These are phyloP conservation scores for Sporisorium reilianum DNA, from an alignment of 1,284 basidiomycete species.

Conservation along the genomic window DNA sequence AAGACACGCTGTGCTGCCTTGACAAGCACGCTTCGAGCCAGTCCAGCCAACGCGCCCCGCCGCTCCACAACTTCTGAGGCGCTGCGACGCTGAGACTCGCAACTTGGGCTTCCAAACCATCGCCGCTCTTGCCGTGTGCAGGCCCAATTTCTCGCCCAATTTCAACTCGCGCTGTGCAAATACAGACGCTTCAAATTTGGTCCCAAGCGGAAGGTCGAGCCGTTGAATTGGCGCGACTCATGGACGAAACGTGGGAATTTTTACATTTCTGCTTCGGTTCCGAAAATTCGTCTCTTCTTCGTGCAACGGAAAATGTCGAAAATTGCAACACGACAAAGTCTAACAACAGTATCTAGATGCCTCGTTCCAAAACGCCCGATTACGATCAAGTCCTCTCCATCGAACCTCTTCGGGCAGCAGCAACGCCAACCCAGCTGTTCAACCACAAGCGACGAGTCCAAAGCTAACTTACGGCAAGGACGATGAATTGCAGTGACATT, in stretches of 20 bases:
- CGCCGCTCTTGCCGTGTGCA: constrained; percentile 4
- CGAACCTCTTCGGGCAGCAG: neutral
- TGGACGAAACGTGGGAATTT: constrained; percentile 21
- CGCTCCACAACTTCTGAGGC: constrained; percentile 1
- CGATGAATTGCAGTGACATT: no score
- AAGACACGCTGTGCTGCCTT: no score
- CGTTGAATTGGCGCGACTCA: neutral
- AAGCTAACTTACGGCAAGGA: no score
- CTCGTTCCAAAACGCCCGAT: neutral
- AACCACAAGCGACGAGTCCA: neutral
- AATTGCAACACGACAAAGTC: neutral
- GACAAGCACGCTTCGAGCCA: no score
- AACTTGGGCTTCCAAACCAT: neutral
- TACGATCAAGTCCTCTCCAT: neutral
- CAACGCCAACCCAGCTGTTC: neutral
- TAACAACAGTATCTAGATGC: neutral
- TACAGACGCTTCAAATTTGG: neutral
- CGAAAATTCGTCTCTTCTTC: neutral
- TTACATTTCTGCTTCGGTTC: constrained; percentile 3
- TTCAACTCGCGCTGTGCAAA: neutral
- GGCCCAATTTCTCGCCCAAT: neutral
- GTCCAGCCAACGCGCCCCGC: neutral
- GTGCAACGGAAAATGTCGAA: neutral
- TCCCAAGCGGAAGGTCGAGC: neutral
- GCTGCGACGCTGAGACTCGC: neutral